Conservation (phyloP, 495 filamentous ascomycete genomes). For the Xylaria telfairii region DNA sequence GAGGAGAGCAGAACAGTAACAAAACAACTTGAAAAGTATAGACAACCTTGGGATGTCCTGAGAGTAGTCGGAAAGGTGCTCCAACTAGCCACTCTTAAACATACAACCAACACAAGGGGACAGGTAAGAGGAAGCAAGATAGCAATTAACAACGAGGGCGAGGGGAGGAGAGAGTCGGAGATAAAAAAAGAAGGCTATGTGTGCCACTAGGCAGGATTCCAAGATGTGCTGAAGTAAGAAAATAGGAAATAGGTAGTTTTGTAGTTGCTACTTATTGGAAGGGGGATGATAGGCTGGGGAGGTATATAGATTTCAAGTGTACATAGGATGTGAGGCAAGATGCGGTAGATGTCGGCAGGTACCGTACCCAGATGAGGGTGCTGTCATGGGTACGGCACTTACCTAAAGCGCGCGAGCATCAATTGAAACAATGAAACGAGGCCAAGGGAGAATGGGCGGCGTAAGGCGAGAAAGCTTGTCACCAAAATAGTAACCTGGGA, state of each 20-base stretch:
- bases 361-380: background rate
- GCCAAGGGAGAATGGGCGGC: constrained; percentile 20
- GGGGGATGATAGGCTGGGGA: constrained; percentile 4
- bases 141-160: background rate
- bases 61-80: background rate
- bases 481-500: constrained; percentile 29
- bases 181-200: constrained; percentile 21
- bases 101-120: background rate
- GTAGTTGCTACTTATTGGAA: constrained; percentile 13
- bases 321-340: constrained; percentile 1
- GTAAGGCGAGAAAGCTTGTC: constrained; percentile 24
- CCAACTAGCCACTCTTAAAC: background rate
- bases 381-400: constrained; percentile 1
- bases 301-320: constrained; percentile 14
- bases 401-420: constrained; percentile 13
- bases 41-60: background rate
- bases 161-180: constrained; percentile 5
- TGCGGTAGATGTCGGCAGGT: background rate
- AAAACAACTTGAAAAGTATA: background rate
- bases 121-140: background rate
- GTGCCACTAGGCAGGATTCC: constrained; percentile 12
- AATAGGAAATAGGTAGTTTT: constrained; percentile 10
- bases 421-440: constrained; percentile 23
- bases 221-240: constrained; percentile 23
- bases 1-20: constrained; percentile 12